Base-by-base conservation (phyloP, 441 rosid genomes). In the Gossypium trilobum region DNA sequence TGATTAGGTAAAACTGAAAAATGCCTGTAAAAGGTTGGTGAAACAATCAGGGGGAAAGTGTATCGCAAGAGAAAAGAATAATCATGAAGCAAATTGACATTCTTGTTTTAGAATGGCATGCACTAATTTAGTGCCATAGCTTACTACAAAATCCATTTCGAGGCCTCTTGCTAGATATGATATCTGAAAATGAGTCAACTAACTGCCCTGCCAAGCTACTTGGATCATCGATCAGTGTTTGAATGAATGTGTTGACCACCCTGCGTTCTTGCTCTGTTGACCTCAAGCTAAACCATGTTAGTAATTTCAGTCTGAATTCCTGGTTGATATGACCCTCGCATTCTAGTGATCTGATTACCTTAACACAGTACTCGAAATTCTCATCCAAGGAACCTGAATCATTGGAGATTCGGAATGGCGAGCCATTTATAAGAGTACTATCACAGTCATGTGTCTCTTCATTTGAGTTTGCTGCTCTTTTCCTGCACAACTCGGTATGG, bases 241-340 rank as follows among this genome's bases (percentile, higher is more conserved):
- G 91, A 80, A 95, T 89, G 75, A 91, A 95, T 25, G 97, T 87
- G 77, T 85, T 88, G 70, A 95, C 96, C 69, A 95, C 95, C 56
- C 97, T 81, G 10, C 96, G 95, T 74, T 95, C 97, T 73, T 87
- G 95, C 48, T 82, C 88, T 0, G 92, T 90, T 13, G 99, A 93
- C 79, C 94, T 85, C 79, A 91, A 78, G 82, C 99, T 90, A 81
- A 86, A 95, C 98, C 99, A 95, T 57, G 99, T 93, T 73, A 95
- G 80, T 83, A 95, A 84, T 72, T 86, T 95, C 79, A 90, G 76
- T 81, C 98, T 89, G 79, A 95, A 95, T 62, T 85, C 91, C 81
- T 84, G 91, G 66, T 88, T 79, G 1, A 95, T 90, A 77, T 91
- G 88, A 48, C 97, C 96, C 75, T 78, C 91, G 27, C 96, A 80